A percentile compares a stretch with the other conserved stretches of the same genome.
phyloP scores from a whole-genome alignment of 371 early-diverging fungal genomes.

The Capniomyces stellatus region DNA sequence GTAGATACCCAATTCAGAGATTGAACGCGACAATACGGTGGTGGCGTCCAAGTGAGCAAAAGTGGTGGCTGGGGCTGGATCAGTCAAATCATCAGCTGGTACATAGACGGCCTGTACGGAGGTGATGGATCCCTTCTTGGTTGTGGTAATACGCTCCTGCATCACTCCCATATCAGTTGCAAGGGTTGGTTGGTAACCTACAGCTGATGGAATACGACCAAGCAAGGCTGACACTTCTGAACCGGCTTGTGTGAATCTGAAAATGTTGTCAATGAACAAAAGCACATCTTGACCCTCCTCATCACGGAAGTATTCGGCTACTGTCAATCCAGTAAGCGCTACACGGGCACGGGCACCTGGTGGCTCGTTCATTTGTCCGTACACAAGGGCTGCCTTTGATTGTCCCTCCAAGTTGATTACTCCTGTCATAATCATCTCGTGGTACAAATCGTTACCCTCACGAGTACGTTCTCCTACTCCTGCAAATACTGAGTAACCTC shows the following conservation, averaged over 20 bases:
- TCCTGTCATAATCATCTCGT: constrained; percentile 90
- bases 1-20: constrained; percentile 97
- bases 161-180: constrained; percentile 93
- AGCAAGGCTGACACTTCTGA: constrained; percentile 91
- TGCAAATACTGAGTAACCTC: constrained; percentile 95
- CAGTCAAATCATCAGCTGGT: constrained; percentile 98
- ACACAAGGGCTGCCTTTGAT: constrained; percentile 91
- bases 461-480: constrained; percentile 97
- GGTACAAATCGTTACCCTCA: constrained; percentile 97
- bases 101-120: constrained; percentile 97
- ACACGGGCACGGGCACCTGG: constrained; percentile 99
- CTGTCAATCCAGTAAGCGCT: constrained; percentile 91
- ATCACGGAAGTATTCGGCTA: constrained; percentile 99
- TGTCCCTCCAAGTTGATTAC: constrained; percentile 88
- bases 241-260: constrained; percentile 91
- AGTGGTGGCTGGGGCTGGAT: constrained; percentile 97
- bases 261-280: constrained; percentile 98
- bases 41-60: constrained; percentile 98
- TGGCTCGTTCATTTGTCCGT: constrained; percentile 99
- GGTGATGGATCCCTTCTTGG: constrained; percentile 98
- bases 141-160: constrained; percentile 98
- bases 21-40: constrained; percentile 95
- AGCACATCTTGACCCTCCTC: constrained; percentile 97
- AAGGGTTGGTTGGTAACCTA: constrained; percentile 97
- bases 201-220: constrained; percentile 98